A percentile compares a stretch with the other conserved stretches of the same genome.
These are phyloP conservation scores for Grigorovia jiainica DNA, from an alignment of 805 yeast genomes.

Conservation along the genomic window DNA sequence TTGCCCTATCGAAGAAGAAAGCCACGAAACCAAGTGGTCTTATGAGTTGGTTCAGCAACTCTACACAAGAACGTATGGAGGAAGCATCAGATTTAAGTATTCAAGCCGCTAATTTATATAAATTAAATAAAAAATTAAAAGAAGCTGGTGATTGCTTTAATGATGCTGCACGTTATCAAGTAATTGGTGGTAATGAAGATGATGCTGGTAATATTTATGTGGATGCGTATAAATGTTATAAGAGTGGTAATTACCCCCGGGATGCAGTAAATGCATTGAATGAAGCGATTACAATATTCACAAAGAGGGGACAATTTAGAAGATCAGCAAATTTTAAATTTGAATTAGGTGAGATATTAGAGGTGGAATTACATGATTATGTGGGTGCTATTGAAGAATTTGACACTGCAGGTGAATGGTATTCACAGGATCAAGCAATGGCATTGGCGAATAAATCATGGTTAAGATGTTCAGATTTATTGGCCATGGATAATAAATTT, in stretches of 20 bases:
- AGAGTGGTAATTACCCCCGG: conserved; percentile 47
- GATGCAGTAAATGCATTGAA: conserved; percentile 53
- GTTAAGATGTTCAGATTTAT: conserved; percentile 81
- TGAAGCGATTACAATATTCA: conserved; percentile 74
- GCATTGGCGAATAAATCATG: conserved; percentile 84
- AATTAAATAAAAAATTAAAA: conserved; percentile 60
- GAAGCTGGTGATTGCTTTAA: conserved; percentile 79
- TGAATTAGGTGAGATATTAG: conserved; percentile 84
- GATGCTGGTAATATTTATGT: conserved; percentile 86
- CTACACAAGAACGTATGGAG: conserved; percentile 57
- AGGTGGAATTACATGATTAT: conserved; percentile 58
- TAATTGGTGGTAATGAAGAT: conserved; percentile 65
- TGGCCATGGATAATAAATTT: conserved; percentile 68
- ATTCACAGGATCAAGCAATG: conserved; percentile 83
- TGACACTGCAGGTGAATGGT: conserved; percentile 96
- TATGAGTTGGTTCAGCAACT: conserved; percentile 57
- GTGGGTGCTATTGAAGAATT: conserved; percentile 65
- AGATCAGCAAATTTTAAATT: conserved; percentile 90
- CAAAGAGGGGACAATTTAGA: conserved; percentile 87
- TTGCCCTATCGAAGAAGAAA: conserved; percentile 56
- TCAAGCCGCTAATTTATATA: conserved; percentile 89
- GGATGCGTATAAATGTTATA: conserved; percentile 84
- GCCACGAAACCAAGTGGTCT: conserved; percentile 63
- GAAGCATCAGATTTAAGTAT: conserved; percentile 87
- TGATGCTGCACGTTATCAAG: conserved; percentile 75